Conservation (phyloP, 139 green algal genomes). For the Spirogloea muscicola region DNA sequence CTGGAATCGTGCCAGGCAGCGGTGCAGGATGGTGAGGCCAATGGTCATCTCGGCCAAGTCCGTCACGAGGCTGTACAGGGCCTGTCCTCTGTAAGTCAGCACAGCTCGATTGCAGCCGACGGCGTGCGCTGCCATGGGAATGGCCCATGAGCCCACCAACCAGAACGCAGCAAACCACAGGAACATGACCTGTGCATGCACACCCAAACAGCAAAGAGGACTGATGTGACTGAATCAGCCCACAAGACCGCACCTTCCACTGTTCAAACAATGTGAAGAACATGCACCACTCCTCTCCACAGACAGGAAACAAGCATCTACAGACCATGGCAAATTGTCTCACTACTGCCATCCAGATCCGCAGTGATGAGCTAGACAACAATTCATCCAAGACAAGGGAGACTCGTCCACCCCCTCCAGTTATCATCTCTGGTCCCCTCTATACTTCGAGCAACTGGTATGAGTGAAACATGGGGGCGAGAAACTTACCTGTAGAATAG, state of each 20-base stretch:
- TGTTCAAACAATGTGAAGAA: neutral
- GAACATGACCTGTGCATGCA: conserved; percentile 64
- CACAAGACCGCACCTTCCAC: neutral
- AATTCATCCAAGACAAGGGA: conserved; percentile 9
- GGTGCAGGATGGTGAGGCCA: conserved; percentile 66
- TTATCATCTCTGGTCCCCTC: conserved; percentile 4
- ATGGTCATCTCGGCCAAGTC: conserved; percentile 66
- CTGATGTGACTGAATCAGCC: neutral
- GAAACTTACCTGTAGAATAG: conserved; percentile 29
- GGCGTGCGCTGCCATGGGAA: conserved; percentile 54
- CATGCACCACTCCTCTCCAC: neutral
- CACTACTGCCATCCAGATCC: neutral
- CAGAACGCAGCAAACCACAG: conserved; percentile 80
- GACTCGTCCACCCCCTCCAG: neutral
- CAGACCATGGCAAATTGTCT: neutral
- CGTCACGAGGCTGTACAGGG: conserved; percentile 69
- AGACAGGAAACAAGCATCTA: neutral
- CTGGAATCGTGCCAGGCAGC: conserved; percentile 56
- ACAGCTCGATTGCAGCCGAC: conserved; percentile 56
- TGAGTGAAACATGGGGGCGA: neutral
- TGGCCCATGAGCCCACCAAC: conserved; percentile 62
- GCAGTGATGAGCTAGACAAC: neutral
- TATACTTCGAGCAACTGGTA: neutral
- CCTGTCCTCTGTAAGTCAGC: conserved; percentile 55
- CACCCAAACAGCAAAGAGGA: neutral